Evolutionary conservation across 2,329 filamentous ascomycete species (phyloP).

Genomic region (Microdochium paspali): DNA sequence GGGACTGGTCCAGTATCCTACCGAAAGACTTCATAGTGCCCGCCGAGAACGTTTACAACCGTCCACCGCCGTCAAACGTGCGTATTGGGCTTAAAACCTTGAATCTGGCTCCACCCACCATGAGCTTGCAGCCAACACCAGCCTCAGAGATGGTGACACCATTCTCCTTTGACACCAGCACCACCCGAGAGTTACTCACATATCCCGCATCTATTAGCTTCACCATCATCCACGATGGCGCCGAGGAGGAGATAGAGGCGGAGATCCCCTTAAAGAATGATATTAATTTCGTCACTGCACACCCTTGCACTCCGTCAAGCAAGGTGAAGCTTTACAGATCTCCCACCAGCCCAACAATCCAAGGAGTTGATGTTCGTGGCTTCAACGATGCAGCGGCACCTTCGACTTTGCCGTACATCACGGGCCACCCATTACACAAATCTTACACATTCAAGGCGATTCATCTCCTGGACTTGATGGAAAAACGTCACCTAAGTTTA

Average conservation of each 20-base stretch:
- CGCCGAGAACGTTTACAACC: slow-evolving; percentile 42
- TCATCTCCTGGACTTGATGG: slow-evolving; percentile 47
- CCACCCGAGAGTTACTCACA: slow-evolving; percentile 19
- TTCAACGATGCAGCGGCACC: slow-evolving; percentile 30
- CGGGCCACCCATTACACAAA: slow-evolving; percentile 55
- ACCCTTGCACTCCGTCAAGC: slow-evolving; percentile 51
- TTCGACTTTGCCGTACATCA: slow-evolving; percentile 36
- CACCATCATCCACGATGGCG: slow-evolving; percentile 27
- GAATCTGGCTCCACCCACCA: slow-evolving; percentile 33
- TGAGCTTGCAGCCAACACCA: slow-evolving; percentile 35
- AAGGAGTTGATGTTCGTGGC: slow-evolving; percentile 44
- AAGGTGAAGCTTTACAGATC: slow-evolving; percentile 49
- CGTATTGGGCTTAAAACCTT: slow-evolving; percentile 40
- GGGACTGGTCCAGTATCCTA: slow-evolving; percentile 41
- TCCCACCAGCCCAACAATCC: slow-evolving; percentile 49
- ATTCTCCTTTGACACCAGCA: slow-evolving; percentile 25
- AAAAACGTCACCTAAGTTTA: slow-evolving; percentile 33
- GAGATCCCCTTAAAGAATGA: slow-evolving; percentile 43
- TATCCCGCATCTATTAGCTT: slow-evolving; percentile 33
- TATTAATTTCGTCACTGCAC: slow-evolving; percentile 56
- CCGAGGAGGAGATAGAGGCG: slow-evolving; percentile 26
- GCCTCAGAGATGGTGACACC: slow-evolving; percentile 24
- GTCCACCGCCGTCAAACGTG: slow-evolving; percentile 34
- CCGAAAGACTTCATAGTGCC: slow-evolving; percentile 56
- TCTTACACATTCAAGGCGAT: slow-evolving; percentile 51